phyloP scores from a whole-genome alignment of 1,284 basidiomycete genomes.

The Puccinia hordei region DNA sequence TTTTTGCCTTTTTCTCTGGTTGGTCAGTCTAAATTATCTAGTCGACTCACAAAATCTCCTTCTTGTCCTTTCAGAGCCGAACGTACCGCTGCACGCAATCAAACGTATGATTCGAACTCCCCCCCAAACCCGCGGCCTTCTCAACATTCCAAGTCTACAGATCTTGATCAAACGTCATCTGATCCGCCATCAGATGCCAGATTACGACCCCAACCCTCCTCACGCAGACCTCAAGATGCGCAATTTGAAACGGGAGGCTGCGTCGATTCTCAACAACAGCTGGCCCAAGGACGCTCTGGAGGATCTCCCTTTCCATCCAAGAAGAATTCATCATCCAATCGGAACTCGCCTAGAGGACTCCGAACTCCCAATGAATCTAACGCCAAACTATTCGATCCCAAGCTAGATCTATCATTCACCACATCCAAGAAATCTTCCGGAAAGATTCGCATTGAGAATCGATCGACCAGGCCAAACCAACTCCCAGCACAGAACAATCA shows the following conservation, averaged over 20 bases:
- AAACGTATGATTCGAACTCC: neutral
- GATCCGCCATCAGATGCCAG: neutral
- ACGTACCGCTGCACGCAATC: constrained; percentile 7
- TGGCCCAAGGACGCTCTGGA: neutral
- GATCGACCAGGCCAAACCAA: neutral
- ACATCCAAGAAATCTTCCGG: constrained; percentile 1
- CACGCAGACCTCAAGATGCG: constrained; percentile 3
- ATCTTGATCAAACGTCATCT: neutral
- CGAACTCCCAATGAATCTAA: neutral
- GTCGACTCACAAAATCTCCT: neutral
- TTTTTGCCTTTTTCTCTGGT: neutral
- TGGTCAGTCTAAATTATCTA: neutral
- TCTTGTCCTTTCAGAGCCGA: constrained; percentile 24
- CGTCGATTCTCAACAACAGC: neutral
- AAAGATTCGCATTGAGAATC: neutral
- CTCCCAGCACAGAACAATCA: neutral
- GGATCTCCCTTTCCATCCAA: neutral
- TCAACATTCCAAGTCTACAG: neutral
- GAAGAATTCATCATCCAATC: neutral
- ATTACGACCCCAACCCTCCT: constrained; percentile 1
- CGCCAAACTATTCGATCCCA: constrained; percentile 37
- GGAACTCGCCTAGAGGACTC: constrained; percentile 3
- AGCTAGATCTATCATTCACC: constrained; percentile 18
- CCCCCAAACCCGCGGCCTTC: neutral
- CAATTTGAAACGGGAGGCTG: neutral